These are phyloP conservation scores for Lanmaoa pseudosensibilis DNA, from an alignment of 768 basidiomycete genomes.

Conservation along the genomic window DNA sequence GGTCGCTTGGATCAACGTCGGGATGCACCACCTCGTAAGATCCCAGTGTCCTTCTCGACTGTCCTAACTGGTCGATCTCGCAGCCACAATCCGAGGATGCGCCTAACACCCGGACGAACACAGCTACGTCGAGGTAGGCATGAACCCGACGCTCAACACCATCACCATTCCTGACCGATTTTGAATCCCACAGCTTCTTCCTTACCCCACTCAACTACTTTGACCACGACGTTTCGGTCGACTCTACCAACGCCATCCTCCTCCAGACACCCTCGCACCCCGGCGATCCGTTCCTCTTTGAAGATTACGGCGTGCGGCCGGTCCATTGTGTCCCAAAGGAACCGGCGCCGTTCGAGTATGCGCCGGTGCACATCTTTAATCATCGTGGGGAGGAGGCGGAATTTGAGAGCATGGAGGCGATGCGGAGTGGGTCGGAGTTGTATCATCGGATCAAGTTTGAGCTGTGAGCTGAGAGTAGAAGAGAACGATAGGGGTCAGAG, in stretches of 20 bases:
- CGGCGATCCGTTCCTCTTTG: constrained; percentile 41
- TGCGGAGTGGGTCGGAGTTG: constrained; percentile 41
- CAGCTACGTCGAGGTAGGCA: constrained; percentile 51
- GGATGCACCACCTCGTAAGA: constrained; percentile 61
- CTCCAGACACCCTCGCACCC: constrained; percentile 40
- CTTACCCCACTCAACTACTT: constrained; percentile 66
- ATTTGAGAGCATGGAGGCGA: constrained; percentile 36
- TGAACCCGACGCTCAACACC: background rate
- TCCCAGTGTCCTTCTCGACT: background rate
- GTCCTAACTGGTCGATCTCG: background rate
- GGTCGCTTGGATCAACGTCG: constrained; percentile 66
- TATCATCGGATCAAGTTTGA: constrained; percentile 41
- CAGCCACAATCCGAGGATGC: constrained; percentile 65
- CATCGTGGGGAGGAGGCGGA: constrained; percentile 33
- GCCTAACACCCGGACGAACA: constrained; percentile 58
- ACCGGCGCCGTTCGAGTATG: constrained; percentile 41
- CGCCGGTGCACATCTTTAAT: constrained; percentile 35
- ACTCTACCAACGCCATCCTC: constrained; percentile 53
- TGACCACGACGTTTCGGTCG: constrained; percentile 61
- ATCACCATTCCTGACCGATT: background rate
- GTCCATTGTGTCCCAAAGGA: constrained; percentile 40
- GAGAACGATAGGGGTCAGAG: too few species aligned
- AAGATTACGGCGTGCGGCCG: constrained; percentile 54
- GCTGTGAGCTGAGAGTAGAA: constrained; percentile 17
- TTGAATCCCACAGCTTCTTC: constrained; percentile 43